phyloP scores from a whole-genome alignment of 768 basidiomycete species.

The Suillus americanus region DNA sequence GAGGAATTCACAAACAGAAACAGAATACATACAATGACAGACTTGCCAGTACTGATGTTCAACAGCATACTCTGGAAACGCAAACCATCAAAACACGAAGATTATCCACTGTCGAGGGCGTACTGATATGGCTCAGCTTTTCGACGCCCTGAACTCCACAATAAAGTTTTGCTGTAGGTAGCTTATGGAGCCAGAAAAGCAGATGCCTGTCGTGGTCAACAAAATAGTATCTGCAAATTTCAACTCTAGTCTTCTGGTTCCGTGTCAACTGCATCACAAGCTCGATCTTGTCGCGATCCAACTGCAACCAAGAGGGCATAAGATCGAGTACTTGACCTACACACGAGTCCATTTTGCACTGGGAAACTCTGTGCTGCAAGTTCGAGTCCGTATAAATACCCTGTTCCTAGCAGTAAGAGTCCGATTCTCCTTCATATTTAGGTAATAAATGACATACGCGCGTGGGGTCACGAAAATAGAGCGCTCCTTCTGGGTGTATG shows the following conservation, averaged over 20 bases:
- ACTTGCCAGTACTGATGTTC: conserved; percentile 25
- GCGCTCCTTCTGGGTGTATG: conserved; percentile 54
- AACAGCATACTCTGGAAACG: conserved; percentile 17
- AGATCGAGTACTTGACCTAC: neutral
- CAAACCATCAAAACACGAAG: neutral
- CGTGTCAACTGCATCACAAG: neutral
- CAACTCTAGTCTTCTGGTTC: neutral
- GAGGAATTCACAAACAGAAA: neutral
- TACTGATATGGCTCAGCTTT: conserved; percentile 41
- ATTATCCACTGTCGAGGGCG: conserved; percentile 9
- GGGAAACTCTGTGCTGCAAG: conserved; percentile 20
- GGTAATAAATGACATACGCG: conserved; percentile 31
- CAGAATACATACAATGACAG: neutral
- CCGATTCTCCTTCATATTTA: neutral
- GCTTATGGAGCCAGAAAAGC: conserved; percentile 49
- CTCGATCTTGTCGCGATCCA: neutral
- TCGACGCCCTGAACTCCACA: conserved; percentile 38
- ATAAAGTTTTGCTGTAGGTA: conserved; percentile 32
- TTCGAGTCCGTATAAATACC: conserved; percentile 49
- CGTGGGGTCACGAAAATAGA: conserved; percentile 46
- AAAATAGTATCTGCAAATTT: conserved; percentile 39
- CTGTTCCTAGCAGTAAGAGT: conserved; percentile 20
- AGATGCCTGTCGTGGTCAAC: conserved; percentile 40
- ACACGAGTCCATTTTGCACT: neutral
- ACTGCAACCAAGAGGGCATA: neutral